phyloP scores from a whole-genome alignment of 2,329 filamentous ascomycete species.

The Bipolaris gigantea region DNA sequence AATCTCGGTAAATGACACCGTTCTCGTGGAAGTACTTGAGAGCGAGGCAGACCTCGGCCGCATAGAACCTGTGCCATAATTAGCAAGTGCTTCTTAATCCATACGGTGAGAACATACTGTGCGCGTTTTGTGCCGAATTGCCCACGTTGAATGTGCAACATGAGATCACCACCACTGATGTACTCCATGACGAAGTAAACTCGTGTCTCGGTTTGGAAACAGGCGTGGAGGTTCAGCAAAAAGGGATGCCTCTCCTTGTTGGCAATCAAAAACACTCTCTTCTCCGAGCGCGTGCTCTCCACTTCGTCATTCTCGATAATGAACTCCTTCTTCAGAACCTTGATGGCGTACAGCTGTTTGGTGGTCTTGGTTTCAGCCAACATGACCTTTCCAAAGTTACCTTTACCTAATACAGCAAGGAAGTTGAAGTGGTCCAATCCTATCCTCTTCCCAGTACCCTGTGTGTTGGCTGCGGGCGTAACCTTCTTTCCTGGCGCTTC shows the following conservation, averaged over 20 bases:
- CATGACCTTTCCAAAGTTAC: slow-evolving; percentile 99
- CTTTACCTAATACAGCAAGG: slow-evolving; percentile 94
- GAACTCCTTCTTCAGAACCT: slow-evolving; percentile 99
- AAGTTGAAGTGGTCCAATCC: slow-evolving; percentile 99
- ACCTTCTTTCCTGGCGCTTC: slow-evolving; percentile 55
- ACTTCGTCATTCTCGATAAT: slow-evolving; percentile 99
- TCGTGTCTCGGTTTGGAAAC: slow-evolving; percentile 97
- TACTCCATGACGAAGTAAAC: slow-evolving; percentile 99
- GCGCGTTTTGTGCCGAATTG: slow-evolving; percentile 95
- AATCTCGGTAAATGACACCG: slow-evolving; percentile 90
- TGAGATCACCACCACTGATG: slow-evolving; percentile 95
- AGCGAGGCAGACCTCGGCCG: slow-evolving; percentile 93
- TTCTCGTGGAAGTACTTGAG: slow-evolving; percentile 99
- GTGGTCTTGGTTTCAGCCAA: slow-evolving; percentile 93
- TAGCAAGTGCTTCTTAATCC: slow-evolving; percentile 8
- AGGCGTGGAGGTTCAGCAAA: slow-evolving; percentile 90
- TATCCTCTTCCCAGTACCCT: slow-evolving; percentile 79
- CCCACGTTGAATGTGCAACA: slow-evolving; percentile 97
- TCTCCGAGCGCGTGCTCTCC: slow-evolving; percentile 95
- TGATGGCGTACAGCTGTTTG: slow-evolving; percentile 94
- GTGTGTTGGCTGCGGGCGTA: slow-evolving; percentile 67
- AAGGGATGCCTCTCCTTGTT: slow-evolving; percentile 98
- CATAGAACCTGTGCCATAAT: slow-evolving; percentile 73
- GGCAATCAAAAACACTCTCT: slow-evolving; percentile 93
- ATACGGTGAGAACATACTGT: slow-evolving; percentile 65